Evolutionary conservation across 495 filamentous ascomycete genomes (phyloP).

Genomic region (Ramalina peruviana): DNA sequence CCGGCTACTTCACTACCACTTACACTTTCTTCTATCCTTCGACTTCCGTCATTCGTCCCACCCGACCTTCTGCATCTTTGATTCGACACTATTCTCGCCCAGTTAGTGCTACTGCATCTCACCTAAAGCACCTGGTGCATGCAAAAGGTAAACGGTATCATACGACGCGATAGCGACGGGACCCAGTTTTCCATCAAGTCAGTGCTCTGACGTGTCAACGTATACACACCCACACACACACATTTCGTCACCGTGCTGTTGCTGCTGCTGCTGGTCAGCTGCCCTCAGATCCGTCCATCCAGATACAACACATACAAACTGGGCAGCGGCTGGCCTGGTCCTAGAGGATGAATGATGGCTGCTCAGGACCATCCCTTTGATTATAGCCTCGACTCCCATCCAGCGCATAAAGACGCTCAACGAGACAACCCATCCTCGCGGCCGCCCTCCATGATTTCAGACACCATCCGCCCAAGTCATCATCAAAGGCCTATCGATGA

Average conservation of each 20-base stretch:
- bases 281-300: neutral
- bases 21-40: too few species aligned
- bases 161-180: too few species aligned
- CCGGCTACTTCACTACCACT: too few species aligned
- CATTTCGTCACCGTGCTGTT: neutral
- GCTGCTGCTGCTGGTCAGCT: neutral
- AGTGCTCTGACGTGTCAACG: too few species aligned
- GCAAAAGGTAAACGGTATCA: neutral
- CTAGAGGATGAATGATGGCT: neutral
- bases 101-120: neutral
- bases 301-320: neutral
- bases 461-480: conserved; percentile 19
- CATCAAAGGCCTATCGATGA: conserved; percentile 30
- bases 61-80: neutral
- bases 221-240: neutral
- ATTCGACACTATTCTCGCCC: neutral
- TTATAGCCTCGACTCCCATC: neutral
- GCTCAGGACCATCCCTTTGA: neutral
- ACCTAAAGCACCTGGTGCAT: neutral
- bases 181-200: too few species aligned
- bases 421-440: neutral
- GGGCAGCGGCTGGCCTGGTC: neutral
- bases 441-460: conserved; percentile 7
- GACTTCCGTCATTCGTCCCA: too few species aligned
- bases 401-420: neutral